Conservation (phyloP, 2,329 filamentous ascomycete species). For the Dissoconium aciculare region DNA sequence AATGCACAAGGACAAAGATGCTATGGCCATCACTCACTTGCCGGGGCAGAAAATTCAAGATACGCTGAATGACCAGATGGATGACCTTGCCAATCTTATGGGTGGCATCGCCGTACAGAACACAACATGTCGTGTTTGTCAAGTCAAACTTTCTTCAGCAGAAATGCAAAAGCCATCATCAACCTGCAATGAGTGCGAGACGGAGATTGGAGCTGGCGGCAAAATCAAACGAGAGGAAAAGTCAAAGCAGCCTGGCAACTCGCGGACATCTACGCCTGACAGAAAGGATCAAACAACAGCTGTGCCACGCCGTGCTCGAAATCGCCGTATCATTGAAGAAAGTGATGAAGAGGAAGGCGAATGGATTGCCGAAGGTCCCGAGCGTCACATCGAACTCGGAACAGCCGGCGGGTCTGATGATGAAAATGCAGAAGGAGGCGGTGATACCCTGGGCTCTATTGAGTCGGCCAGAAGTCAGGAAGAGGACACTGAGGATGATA, state of each 20-base stretch:
- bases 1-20: conserved; percentile 75
- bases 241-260: conserved; percentile 12
- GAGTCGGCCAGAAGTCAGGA: conserved; percentile 49
- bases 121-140: conserved; percentile 74
- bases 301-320: conserved; percentile 28
- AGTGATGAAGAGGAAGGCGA: conserved; percentile 50
- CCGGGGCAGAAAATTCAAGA: conserved; percentile 38
- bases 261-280: conserved; percentile 14
- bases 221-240: conserved; percentile 14
- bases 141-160: conserved; percentile 46
- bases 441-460: conserved; percentile 59
- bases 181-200: conserved; percentile 59
- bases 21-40: conserved; percentile 39
- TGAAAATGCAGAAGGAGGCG: conserved; percentile 74
- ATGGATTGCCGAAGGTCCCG: conserved; percentile 61
- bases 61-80: conserved; percentile 58
- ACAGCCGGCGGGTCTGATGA: conserved; percentile 75
- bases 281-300: conserved; percentile 20
- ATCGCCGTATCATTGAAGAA: conserved; percentile 44
- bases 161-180: conserved; percentile 40
- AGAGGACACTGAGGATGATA: conserved; percentile 37
- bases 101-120: conserved; percentile 64
- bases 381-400: conserved; percentile 39
- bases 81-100: conserved; percentile 73
- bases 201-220: conserved; percentile 47